Evolutionary conservation across 345 rosid species (phyloP), one percentile per base, ranked within the genome.

Genomic region (Rubroshorea leprosula): DNA sequence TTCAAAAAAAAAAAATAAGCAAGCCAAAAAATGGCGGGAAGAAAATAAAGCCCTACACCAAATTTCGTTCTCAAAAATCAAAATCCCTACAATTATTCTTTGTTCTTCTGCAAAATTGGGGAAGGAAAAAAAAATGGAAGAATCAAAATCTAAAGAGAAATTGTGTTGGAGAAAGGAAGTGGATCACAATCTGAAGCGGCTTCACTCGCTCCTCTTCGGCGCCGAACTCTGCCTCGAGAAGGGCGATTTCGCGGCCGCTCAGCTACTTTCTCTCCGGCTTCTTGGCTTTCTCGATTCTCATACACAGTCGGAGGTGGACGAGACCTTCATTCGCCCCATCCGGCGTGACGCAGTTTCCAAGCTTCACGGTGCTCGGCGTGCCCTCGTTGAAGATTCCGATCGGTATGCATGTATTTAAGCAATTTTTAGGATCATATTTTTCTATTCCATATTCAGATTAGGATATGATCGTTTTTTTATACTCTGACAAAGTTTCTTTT

Each of bases 211-310:
- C 35, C 80, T 74, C 27, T 89, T 86, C 68, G 97, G 98, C 16
- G 82, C 79, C 66, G 98, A 89, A 51, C 64, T 68, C 23, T 88
- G 83, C 49, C 76, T 83, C 23, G 87, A 84, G 73, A 82, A 75
- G 64, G 70, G 78, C 51, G 91, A 89, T 63, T 89, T 75, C 76
- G 58, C 87, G 13, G 55, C 97, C 6, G 93, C 96, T 17, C 81
- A 77, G 23, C 54, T 86, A 59, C 82, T 92, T 59, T 79, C 82
- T 23, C 97, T 89, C 63, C 86, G 85, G 2, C 98, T 92, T 58
- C 65, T 89, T 57, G 98, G 98, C 65, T 89, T 92, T 73, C 86
- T 92, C 55, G 95, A 86, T 69, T 92, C 97, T 22, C 82, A 68
- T 51, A 74, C 87, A 51, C 74, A 63, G 23, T 72, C 84, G 4